Base-by-base conservation (phyloP, 2,329 filamentous ascomycete genomes). In the Hymenotorrendiella dingleyae region DNA sequence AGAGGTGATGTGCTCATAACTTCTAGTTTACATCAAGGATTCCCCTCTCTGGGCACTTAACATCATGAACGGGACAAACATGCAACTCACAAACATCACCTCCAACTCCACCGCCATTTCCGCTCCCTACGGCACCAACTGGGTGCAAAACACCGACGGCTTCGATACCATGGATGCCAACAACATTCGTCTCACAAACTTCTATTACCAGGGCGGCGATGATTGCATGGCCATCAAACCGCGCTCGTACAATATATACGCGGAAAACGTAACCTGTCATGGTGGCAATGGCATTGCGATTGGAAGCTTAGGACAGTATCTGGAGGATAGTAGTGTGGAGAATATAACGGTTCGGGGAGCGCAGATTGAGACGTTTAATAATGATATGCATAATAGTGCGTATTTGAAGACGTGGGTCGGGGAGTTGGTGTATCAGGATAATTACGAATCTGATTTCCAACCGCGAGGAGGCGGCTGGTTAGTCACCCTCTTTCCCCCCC, bases 371-470 rank as follows among this genome's bases (percentile, higher is more conserved):
- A 65, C 62, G 11, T 61, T 68, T 52, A 72, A 72, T 40, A 59
- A 67, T 12, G 66, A 72, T 46, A 69, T 72, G 62, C 61, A 69
- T 41, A 68, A 70, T 46, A 59, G 60, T 11, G 72, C 69, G 1
- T 76, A 76, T 49, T 73, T 78, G 56, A 78, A 78, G 53, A 77
- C 73, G 1, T 78, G 71, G 70, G 64, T 74, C 4, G 74, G 74
- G 4, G 67, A 60, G 1, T 64, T 67, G 2, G 65, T 70, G 0
- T 63, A 64, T 0, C 69, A 75, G 48, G 54, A 56, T 14, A 57
- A 53, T 6, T 78, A 78, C 50, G 73, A 78, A 51, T 68, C 62
- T 40, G 70, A 60, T 6, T 67, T 64, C 16, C 56, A 66, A 26
- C 71, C 73, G 3, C 64, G 70, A 4, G 74, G 74, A 9, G 72